A percentile compares a stretch with the other conserved stretches of the same genome.
Conservation (phyloP, 1,139 yeast species). For the Suhomyces ambrosiae region DNA sequence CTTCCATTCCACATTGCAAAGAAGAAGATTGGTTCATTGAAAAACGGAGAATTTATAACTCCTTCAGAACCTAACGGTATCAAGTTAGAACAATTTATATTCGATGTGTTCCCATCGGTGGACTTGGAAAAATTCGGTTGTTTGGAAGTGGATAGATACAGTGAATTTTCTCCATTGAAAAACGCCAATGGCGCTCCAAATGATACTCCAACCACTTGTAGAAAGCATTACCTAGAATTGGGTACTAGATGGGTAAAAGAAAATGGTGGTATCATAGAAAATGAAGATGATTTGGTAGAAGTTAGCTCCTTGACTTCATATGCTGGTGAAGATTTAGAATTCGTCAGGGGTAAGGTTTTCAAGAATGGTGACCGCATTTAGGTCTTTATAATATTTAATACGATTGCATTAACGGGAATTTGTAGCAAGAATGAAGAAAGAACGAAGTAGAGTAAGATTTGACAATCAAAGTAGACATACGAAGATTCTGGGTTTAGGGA, state of each 20-base stretch:
- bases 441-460: background rate
- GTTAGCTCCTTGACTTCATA: conserved; percentile 76
- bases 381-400: conserved; percentile 8
- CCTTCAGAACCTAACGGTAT: conserved; percentile 86
- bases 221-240: conserved; percentile 62
- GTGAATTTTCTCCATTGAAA: conserved; percentile 92
- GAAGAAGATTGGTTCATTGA: conserved; percentile 76
- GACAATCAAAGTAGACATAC: too few species aligned
- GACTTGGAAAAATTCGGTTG: conserved; percentile 80
- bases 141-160: conserved; percentile 81
- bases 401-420: conserved; percentile 2
- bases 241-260: conserved; percentile 75
- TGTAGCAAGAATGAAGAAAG: background rate
- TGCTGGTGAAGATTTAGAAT: conserved; percentile 78
- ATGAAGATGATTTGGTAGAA: conserved; percentile 62
- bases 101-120: conserved; percentile 90
- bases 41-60: conserved; percentile 50
- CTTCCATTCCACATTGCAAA: conserved; percentile 93
- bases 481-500: too few species aligned
- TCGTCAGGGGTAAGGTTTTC: conserved; percentile 54
- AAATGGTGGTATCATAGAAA: conserved; percentile 64
- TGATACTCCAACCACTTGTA: conserved; percentile 87
- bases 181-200: conserved; percentile 81
- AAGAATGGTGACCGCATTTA: conserved; percentile 44
- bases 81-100: conserved; percentile 94